Base-by-base conservation (phyloP, 1,284 basidiomycete genomes). In the Cryptococcus sp. region DNA sequence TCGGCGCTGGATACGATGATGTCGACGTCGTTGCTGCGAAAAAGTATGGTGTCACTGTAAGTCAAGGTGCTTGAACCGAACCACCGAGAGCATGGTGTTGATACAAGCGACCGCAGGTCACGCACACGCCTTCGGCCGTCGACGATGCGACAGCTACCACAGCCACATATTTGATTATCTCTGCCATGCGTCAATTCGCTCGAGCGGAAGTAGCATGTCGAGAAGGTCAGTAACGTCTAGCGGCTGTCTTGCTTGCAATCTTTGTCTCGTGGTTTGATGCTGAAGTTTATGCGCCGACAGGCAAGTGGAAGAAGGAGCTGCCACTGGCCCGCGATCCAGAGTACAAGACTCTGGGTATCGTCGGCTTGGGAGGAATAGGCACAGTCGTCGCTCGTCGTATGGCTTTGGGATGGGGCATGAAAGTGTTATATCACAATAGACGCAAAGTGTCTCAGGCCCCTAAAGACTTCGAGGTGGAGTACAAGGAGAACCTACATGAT, bases 351-450 rank as follows among this genome's bases (percentile, higher is more conserved):
- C 79, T 93, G 35, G 90, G 87, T 0, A 88, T 93, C 62, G 83
- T 94, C 16, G 91, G 92, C 0, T 84, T 93, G n/a, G 92, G 92
- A 23, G 91, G 91, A 0, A 93, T 93, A 67, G 92, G 91, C 0
- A 60, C 59, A 10, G 74, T 67, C 4, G 45, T 42, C 55, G 68
- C 67, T 5, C 31, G 60, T 16, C 46, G 69, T 31, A 56, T 66
- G 57, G 64, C 66, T 1, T 39, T 64, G 47, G 61, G 64, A 1
- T 66, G 62, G 54, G 88, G 87, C 0, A 91, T 93, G 90, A 75
- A 71, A 23, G 86, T 89, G 50, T 80, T 91, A 52, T 82, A 93
- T 57, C 92, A 93, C 74, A 86, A 93, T 78, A 83, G 91, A 23
- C 77, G 78, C 41, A 84, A 80, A 53, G 81, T 80, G 23, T 42